Evolutionary conservation across 1,284 basidiomycete genomes (phyloP), one percentile per base, ranked within the genome.

Genomic region (Caloboletus firmus): DNA sequence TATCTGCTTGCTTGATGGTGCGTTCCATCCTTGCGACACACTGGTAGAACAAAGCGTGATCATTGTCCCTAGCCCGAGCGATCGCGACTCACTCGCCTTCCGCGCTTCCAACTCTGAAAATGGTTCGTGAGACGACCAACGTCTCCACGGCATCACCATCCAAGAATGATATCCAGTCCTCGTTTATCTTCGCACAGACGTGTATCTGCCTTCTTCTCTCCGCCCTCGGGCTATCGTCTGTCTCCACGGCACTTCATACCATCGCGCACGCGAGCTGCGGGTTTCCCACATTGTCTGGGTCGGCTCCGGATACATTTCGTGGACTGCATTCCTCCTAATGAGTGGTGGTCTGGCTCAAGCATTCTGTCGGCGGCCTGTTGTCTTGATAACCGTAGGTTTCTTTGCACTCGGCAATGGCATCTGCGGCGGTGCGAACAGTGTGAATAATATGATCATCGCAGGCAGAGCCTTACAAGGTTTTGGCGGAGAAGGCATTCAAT

Each of bases 231-330:
- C 3, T 51, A 8, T 51, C 50, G 11, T 39, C 28, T 15, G 17
- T 51, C 9, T 48, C 50, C 5, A 73, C 69, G 3, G 70, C 72
- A 0, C 15, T 45, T 24, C 73, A 73, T 0, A 69, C 62, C 2
- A 74, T 75, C 45, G 60, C 67, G 5, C 44, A 45, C 15, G 20
- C 20, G 18, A n/a, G n/a, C n/a, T n/a, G n/a, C n/a, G n/a, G n/a
- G n/a, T n/a, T n/a, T 39, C 20, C 12, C 20, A 39, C 6, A 39
- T 39, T 15, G 39, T 31, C 20, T 36, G 44, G 44, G 31, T 37
- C 20, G 44, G 44, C 10, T 45, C 44, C 17, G 20, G 30, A 17
- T 45, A 45, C 4, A 15, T 36, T 12, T 10, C 44, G 10, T 35
- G 30, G 15, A 45, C 44, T 45, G 44, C 44, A 9, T 45, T 45